Conservation (phyloP, 148 eudicot genomes). For the Arctostaphylos glauca region DNA sequence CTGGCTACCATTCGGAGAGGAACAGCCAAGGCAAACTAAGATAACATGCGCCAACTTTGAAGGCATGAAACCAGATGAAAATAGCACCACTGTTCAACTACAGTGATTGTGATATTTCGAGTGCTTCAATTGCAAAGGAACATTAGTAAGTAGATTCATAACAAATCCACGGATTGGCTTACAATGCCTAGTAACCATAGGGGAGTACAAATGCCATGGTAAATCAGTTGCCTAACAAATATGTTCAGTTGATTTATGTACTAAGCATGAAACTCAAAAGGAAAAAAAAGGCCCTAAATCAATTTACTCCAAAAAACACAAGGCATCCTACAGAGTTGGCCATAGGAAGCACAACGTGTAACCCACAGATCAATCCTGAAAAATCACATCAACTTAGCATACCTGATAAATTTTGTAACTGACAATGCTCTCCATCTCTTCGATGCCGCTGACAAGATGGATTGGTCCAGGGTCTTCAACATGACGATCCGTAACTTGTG, state of each 20-base stretch:
- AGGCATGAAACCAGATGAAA: not conserved
- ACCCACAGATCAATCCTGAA: not conserved
- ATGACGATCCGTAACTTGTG: conserved; percentile 60
- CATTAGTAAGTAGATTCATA: no score
- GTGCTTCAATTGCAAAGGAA: no score
- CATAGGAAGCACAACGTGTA: not conserved
- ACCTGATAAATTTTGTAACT: conserved; percentile 62
- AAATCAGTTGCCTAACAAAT: no score
- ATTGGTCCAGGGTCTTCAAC: conserved; percentile 67
- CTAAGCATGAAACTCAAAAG: no score
- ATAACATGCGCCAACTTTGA: not conserved
- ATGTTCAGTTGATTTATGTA: no score
- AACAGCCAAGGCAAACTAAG: not conserved
- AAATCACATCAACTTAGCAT: not conserved
- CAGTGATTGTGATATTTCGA: no score
- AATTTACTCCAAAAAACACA: no score
- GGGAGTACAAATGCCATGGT: no score
- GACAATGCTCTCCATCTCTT: conserved; percentile 78
- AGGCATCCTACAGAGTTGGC: not conserved
- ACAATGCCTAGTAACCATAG: no score
- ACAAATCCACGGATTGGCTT: no score
- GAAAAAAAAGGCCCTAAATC: no score
- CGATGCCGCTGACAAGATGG: conserved; percentile 62
- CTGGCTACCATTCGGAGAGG: not conserved
- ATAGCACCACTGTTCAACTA: not conserved